phyloP scores from a whole-genome alignment of 2,329 filamentous ascomycete genomes.

The Scytalidium sp. region DNA sequence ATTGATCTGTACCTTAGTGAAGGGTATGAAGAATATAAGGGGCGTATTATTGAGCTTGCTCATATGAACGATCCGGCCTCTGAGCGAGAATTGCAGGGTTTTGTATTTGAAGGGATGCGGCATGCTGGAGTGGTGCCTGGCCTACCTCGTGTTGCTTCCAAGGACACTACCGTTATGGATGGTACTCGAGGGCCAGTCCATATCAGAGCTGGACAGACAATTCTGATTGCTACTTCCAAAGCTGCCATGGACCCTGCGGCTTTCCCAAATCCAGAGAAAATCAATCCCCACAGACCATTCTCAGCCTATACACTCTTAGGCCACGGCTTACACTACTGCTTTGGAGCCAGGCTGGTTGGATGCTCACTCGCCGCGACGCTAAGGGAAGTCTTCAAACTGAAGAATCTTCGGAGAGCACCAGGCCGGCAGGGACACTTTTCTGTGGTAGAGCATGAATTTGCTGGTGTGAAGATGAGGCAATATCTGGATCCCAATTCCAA shows the following conservation, averaged over 20 bases:
- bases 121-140: slow-evolving; percentile 49
- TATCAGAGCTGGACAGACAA: slow-evolving; percentile 40
- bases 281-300: slow-evolving; percentile 39
- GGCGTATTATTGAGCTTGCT: slow-evolving; percentile 46
- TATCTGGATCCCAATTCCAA: slow-evolving; percentile 46
- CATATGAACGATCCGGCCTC: slow-evolving; percentile 39
- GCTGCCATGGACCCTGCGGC: slow-evolving; percentile 36
- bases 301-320: slow-evolving; percentile 36
- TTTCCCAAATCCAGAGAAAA: slow-evolving; percentile 36
- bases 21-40: slow-evolving; percentile 47
- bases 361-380: slow-evolving; percentile 37
- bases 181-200: slow-evolving; percentile 43
- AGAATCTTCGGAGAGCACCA: slow-evolving; percentile 35
- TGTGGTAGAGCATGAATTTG: slow-evolving; percentile 41
- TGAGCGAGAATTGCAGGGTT: slow-evolving; percentile 46
- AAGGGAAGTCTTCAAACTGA: slow-evolving; percentile 41
- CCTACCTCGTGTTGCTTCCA: slow-evolving; percentile 46
- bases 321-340: slow-evolving; percentile 37
- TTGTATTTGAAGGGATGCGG: slow-evolving; percentile 53
- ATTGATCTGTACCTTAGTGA: slow-evolving; percentile 49
- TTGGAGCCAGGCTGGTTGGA: slow-evolving; percentile 36
- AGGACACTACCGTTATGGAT: slow-evolving; percentile 39
- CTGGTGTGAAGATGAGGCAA: slow-evolving; percentile 42
- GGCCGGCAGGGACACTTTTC: slow-evolving; percentile 37
- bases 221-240: slow-evolving; percentile 41